Conservation (phyloP, 805 yeast species). For the Nakazawaea siamensis region DNA sequence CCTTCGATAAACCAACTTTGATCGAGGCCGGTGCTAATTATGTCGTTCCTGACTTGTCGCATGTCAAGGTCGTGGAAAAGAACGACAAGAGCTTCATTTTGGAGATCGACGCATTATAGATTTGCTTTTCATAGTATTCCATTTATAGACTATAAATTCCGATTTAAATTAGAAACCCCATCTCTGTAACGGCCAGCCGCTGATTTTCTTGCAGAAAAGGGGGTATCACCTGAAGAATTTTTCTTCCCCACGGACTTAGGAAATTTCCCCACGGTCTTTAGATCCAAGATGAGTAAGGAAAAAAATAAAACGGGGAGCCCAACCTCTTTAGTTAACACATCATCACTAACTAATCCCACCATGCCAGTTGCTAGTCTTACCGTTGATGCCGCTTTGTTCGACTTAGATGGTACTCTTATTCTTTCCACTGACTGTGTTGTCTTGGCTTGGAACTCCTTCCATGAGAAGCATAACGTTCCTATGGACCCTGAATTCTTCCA, state of each 20-base stretch:
- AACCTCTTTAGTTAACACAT: too few species aligned
- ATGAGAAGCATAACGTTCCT: constrained; percentile 55
- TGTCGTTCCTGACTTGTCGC: constrained; percentile 66
- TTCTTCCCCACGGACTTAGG: too few species aligned
- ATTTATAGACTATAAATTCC: too few species aligned
- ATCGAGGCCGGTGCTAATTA: constrained; percentile 74
- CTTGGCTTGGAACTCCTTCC: constrained; percentile 72
- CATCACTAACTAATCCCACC: background rate
- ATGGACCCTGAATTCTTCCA: constrained; percentile 65
- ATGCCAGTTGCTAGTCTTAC: constrained; percentile 11
- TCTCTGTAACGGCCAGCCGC: too few species aligned
- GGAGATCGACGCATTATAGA: constrained; percentile 29
- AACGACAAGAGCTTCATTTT: constrained; percentile 29
- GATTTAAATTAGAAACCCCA: too few species aligned
- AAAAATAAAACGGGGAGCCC: too few species aligned
- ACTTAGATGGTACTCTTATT: constrained; percentile 82
- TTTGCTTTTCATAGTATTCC: too few species aligned
- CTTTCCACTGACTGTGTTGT: constrained; percentile 77
- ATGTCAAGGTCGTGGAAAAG: constrained; percentile 52
- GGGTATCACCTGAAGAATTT: too few species aligned
- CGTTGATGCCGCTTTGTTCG: constrained; percentile 42
- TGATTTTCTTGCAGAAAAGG: too few species aligned
- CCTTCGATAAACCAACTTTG: constrained; percentile 63
- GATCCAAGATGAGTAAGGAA: too few species aligned
- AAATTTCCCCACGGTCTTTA: too few species aligned